Evolutionary conservation across 139 green algal species (phyloP).

Genomic region (Trebouxia sp.): DNA sequence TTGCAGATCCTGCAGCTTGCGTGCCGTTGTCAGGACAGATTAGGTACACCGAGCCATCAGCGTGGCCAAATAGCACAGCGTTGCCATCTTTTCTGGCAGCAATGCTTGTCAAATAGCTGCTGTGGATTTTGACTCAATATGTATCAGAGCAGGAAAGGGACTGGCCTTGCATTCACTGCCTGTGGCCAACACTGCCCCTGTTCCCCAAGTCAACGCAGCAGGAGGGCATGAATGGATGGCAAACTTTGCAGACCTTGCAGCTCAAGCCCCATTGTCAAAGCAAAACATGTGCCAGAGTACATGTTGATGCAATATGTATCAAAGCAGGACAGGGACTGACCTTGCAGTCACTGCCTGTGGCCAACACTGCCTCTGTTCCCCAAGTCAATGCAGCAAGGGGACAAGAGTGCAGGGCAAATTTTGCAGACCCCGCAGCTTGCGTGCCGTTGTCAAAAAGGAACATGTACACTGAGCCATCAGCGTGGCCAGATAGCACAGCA

Average conservation of each 20-base stretch:
- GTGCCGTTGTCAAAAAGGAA: slow-evolving; percentile 60
- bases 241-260: slow-evolving; percentile 47
- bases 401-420: slow-evolving; percentile 65
- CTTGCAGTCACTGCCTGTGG: slow-evolving; percentile 68
- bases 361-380: slow-evolving; percentile 56
- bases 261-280: slow-evolving; percentile 46
- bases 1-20: slow-evolving; percentile 22
- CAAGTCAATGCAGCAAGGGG: slow-evolving; percentile 69
- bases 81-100: no score
- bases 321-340: slow-evolving; percentile 38
- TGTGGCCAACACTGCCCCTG: slow-evolving; percentile 51
- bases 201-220: slow-evolving; percentile 67
- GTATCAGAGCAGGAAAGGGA: no score
- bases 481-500: slow-evolving; percentile 64
- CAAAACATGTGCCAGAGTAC: slow-evolving; percentile 67
- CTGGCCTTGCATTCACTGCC: slow-evolving; percentile 69
- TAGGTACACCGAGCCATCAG: slow-evolving; percentile 66
- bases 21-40: slow-evolving; percentile 51
- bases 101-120: slow-evolving; percentile 60
- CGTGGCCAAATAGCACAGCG: no score
- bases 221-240: slow-evolving; percentile 66
- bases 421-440: slow-evolving; percentile 33
- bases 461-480: slow-evolving; percentile 73
- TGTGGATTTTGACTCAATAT: no score
- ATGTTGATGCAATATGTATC: no score